Conservation (phyloP, 1,284 basidiomycete genomes). For the Naganishia liquefaciens region DNA sequence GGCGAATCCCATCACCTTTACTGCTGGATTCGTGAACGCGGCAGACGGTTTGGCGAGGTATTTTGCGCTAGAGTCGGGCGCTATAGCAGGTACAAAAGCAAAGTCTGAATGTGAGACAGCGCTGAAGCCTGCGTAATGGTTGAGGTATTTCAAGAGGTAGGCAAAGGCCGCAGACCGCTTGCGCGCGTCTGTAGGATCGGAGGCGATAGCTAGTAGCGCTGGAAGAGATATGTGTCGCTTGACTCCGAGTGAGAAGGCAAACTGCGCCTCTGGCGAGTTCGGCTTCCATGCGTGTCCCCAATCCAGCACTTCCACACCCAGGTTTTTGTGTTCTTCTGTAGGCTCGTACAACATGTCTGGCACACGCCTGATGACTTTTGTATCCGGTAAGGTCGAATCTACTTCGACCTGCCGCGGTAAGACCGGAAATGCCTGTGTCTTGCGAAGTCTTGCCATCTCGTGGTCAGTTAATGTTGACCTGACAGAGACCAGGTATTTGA, state of each 20-base stretch:
- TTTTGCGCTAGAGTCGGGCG: conserved; percentile 54
- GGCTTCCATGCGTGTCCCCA: conserved; percentile 86
- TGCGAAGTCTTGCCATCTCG: conserved; percentile 71
- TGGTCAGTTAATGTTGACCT: conserved; percentile 66
- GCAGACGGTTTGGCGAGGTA: conserved; percentile 66
- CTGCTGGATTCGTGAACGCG: conserved; percentile 73
- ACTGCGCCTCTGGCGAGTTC: conserved; percentile 77
- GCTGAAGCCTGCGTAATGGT: conserved; percentile 65
- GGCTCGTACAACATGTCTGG: conserved; percentile 85
- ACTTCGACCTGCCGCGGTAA: conserved; percentile 55
- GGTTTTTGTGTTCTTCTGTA: conserved; percentile 66
- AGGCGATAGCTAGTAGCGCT: conserved; percentile 23
- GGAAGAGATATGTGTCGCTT: conserved; percentile 23
- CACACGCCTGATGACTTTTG: conserved; percentile 55
- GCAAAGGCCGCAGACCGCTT: conserved; percentile 65
- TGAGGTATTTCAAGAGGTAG: conserved; percentile 75
- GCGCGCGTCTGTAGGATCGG: conserved; percentile 50
- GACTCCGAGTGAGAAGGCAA: conserved; percentile 28
- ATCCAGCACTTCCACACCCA: conserved; percentile 80
- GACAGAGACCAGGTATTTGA: conserved; percentile 86
- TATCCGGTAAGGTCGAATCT: conserved; percentile 35
- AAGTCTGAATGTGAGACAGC: conserved; percentile 60
- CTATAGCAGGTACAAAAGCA: conserved; percentile 78
- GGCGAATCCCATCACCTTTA: conserved; percentile 73
- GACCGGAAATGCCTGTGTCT: conserved; percentile 78